Base-by-base conservation (phyloP, 2,329 filamentous ascomycete species). In the Penicillium sp. region DNA sequence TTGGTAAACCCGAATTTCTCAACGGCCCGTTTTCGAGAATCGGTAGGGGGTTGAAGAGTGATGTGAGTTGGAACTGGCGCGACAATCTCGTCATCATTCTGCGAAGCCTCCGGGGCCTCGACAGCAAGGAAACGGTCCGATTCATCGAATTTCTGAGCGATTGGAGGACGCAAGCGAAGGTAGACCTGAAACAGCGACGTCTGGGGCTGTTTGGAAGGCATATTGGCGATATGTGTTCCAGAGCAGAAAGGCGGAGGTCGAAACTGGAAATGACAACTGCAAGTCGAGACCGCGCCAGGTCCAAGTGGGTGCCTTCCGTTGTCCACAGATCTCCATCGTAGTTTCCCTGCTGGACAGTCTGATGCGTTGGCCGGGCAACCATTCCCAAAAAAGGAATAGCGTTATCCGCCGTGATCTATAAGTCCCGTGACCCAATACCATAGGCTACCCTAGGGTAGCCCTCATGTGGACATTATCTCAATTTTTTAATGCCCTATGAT, bases 1-100 rank as follows among this genome's bases (percentile, higher is more conserved):
- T 86, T 86, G 0, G 94, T 99, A 69, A 99, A 99, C 1, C 88
- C 90, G 71, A 97, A 99, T 70, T 89, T 91, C 73, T 99, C 94
- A 31, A 97, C 86, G 1, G 92, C 92, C 42, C 92, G 86, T 63
- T 93, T 90, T 52, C 93, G 84, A 58, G 86, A 83, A 56, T 97
- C 93, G 59, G 87, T 89, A 2, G 91, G 90, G 0, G 92, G 92
- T 63, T 90, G 90, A 14, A 92, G 74, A 0, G 87, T 90, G 60
- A 92, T 88, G 68, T 91, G 87, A 1, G 86, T 90, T 0, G 88
- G 81, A 21, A 74, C 69, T 10, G 52, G 44, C 9, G 50, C 45
- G 24, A 64, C 48, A 39, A 51, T 54, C 49, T 59, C 59, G n/a
- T 62, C 59, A n/a, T 70, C 71, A 55, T 76, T 69, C 34, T 74